Evolutionary conservation across 176 grass and related monocot genomes (phyloP).

Genomic region (Oryza nivara): DNA sequence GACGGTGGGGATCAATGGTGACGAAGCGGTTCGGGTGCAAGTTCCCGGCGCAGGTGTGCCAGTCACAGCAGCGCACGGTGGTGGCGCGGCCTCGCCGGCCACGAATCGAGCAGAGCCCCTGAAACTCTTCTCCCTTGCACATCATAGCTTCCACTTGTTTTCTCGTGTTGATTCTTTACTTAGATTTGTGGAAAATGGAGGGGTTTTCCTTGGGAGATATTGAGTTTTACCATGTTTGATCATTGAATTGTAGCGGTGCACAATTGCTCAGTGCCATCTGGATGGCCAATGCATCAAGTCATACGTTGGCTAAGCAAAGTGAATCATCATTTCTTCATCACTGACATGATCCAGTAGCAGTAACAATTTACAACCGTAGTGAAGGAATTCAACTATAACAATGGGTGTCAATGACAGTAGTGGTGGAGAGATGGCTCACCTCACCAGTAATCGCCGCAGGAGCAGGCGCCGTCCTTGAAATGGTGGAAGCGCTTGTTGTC

Average conservation of each 20-base stretch:
- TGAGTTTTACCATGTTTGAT: constrained; percentile 25
- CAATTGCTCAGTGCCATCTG: not conserved
- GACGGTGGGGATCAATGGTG: constrained; percentile 59
- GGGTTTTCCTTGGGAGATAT: not conserved
- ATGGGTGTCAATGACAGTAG: not conserved
- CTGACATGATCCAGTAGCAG: not conserved
- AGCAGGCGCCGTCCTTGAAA: constrained; percentile 81
- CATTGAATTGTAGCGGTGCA: constrained; percentile 12
- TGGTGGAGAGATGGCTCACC: constrained; percentile 45
- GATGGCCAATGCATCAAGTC: not conserved
- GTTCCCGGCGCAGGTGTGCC: constrained; percentile 90
- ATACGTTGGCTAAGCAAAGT: not conserved
- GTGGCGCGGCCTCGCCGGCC: constrained; percentile 69
- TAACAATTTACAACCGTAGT: constrained; percentile 22
- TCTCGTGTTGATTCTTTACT: constrained; percentile 56
- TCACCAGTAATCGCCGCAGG: constrained; percentile 95
- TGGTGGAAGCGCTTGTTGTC: constrained; percentile 96
- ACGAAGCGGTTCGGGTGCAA: constrained; percentile 86
- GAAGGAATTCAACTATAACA: not conserved
- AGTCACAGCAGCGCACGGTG: constrained; percentile 78
- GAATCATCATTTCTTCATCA: not conserved
- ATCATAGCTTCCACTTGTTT: constrained; percentile 46
- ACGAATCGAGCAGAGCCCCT: constrained; percentile 74
- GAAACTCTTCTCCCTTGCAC: constrained; percentile 37
- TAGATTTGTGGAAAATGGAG: constrained; percentile 50